These are phyloP conservation scores for Cercospora berteroae DNA, from an alignment of 2,329 filamentous ascomycete species.

Conservation along the genomic window DNA sequence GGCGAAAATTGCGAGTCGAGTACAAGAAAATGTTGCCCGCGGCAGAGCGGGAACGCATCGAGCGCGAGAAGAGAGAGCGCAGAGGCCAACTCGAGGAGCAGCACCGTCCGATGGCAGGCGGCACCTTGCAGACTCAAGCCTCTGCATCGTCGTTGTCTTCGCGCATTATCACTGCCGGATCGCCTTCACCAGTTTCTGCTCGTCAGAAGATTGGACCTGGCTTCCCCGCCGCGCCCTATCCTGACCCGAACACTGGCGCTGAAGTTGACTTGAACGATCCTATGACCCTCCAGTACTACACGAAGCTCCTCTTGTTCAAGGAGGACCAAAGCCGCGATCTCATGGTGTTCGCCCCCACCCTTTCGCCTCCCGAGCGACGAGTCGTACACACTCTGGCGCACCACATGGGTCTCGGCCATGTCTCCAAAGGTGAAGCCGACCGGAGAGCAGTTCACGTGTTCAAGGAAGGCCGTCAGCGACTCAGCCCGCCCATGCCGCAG, in stretches of 20 bases:
- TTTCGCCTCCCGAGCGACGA: slow-evolving; percentile 79
- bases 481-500: slow-evolving; percentile 62
- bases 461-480: slow-evolving; percentile 59
- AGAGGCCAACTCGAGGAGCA: slow-evolving; percentile 96
- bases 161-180: slow-evolving; percentile 53
- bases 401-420: slow-evolving; percentile 87
- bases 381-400: slow-evolving; percentile 93
- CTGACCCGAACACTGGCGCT: slow-evolving; percentile 34
- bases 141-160: slow-evolving; percentile 78
- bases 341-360: slow-evolving; percentile 76
- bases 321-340: slow-evolving; percentile 74
- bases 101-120: slow-evolving; percentile 68
- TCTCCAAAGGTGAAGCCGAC: slow-evolving; percentile 83
- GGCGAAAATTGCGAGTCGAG: slow-evolving; percentile 89
- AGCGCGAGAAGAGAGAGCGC: slow-evolving; percentile 93
- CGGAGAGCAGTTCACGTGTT: slow-evolving; percentile 88
- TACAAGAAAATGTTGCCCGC: slow-evolving; percentile 99
- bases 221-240: slow-evolving; percentile 32
- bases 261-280: slow-evolving; percentile 92
- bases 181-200: slow-evolving; percentile 66
- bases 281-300: slow-evolving; percentile 82
- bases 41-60: slow-evolving; percentile 90
- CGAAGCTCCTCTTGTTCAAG: slow-evolving; percentile 84
- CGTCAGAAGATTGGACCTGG: slow-evolving; percentile 44
- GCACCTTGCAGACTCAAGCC: slow-evolving; percentile 75